Conservation (phyloP, 1,139 yeast species). For the Groenewaldozyma sp. region DNA sequence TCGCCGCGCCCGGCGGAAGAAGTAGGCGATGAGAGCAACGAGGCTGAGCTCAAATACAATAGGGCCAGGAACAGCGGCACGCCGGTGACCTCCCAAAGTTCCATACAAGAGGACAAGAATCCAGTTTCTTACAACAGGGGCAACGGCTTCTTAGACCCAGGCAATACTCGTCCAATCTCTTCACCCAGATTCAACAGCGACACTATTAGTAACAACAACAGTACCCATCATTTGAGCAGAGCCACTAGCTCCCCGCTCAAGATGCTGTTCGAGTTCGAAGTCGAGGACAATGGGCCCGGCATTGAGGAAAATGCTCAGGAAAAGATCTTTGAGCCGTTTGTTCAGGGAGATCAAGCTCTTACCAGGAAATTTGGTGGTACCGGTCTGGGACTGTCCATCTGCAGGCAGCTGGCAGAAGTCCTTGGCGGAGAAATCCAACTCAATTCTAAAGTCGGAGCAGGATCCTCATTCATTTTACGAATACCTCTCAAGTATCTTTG, state of each 20-base stretch:
- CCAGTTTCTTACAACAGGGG: not conserved
- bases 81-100: too few relatives aligned
- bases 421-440: constrained; percentile 60
- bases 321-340: constrained; percentile 89
- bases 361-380: constrained; percentile 93
- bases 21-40: not conserved
- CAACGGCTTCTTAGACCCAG: too few relatives aligned
- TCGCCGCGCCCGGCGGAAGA: not conserved
- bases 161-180: too few relatives aligned
- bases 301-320: constrained; percentile 71
- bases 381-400: constrained; percentile 87
- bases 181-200: too few relatives aligned
- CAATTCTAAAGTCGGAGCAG: constrained; percentile 60
- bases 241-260: not conserved
- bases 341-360: constrained; percentile 92
- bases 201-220: too few relatives aligned
- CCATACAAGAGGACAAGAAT: not conserved
- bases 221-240: not conserved
- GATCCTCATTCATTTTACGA: constrained; percentile 71
- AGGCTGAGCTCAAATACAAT: not conserved
- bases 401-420: constrained; percentile 81
- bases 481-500: constrained; percentile 44
- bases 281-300: constrained; percentile 89
- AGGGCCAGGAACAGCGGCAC: not conserved
- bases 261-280: constrained; percentile 52